Percentiles rank a stretch among this genome's conserved stretches.
These are phyloP conservation scores for Phytomonas francai DNA, from an alignment of 208 protist genomes.

Conservation along the genomic window DNA sequence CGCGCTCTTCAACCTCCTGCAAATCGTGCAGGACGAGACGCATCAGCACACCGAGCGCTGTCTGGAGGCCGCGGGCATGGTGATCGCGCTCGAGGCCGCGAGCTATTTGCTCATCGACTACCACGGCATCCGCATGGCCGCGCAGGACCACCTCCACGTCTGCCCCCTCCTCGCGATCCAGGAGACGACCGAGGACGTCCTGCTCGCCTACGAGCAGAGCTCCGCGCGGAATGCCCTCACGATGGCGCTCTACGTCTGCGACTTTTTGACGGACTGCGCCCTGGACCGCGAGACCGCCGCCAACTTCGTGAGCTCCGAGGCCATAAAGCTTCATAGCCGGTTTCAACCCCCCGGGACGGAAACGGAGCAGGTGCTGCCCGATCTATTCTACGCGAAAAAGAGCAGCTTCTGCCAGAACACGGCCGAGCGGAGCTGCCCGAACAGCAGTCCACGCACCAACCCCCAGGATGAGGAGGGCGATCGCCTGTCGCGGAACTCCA, in stretches of 20 bases:
- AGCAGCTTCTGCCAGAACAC: neutral
- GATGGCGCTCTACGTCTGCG: slow-evolving; percentile 49
- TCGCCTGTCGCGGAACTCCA: neutral
- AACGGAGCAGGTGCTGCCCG: neutral
- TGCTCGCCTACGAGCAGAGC: slow-evolving; percentile 78
- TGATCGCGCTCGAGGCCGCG: slow-evolving; percentile 21
- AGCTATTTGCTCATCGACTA: slow-evolving; percentile 15
- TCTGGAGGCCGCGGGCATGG: slow-evolving; percentile 17
- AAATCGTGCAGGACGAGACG: slow-evolving; percentile 33
- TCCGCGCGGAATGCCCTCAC: slow-evolving; percentile 43
- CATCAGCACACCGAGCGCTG: slow-evolving; percentile 53
- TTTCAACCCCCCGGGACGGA: slow-evolving; percentile 27
- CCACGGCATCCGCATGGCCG: slow-evolving; percentile 11
- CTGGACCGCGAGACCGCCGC: slow-evolving; percentile 61
- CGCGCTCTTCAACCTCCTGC: slow-evolving; percentile 59
- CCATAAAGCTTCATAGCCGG: slow-evolving; percentile 44
- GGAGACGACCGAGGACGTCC: slow-evolving; percentile 64
- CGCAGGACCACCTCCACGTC: slow-evolving; percentile 16
- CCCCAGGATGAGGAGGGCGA: slow-evolving; percentile 12
- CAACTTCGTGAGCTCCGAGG: slow-evolving; percentile 56
- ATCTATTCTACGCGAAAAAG: neutral
- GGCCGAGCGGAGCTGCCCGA: neutral
- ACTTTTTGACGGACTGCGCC: slow-evolving; percentile 67
- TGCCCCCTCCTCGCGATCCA: slow-evolving; percentile 72
- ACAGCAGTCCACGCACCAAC: neutral